Conservation (phyloP, 2,329 filamentous ascomycete species). For the Apiospora koreana region DNA sequence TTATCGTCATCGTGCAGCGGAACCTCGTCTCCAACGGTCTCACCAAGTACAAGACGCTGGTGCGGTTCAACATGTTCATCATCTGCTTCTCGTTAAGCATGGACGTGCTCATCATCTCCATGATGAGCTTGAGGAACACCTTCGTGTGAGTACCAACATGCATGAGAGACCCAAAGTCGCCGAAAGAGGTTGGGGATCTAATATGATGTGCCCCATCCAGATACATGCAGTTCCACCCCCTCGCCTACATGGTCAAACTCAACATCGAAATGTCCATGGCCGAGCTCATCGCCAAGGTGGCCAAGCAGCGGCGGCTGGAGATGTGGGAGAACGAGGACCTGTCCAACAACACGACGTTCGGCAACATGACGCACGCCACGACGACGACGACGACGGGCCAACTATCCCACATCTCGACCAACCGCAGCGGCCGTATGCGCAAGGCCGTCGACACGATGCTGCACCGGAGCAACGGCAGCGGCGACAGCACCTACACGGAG, state of each 20-base stretch:
- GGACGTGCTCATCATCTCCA: slow-evolving; percentile 43
- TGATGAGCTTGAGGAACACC: slow-evolving; percentile 45
- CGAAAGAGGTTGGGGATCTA: background rate
- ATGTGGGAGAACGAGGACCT: background rate
- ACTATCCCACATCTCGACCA: background rate
- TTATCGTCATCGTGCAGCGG: slow-evolving; percentile 45
- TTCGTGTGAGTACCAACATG: slow-evolving; percentile 34
- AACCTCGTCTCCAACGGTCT: slow-evolving; percentile 48
- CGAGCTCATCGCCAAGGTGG: slow-evolving; percentile 45
- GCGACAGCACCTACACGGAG: background rate
- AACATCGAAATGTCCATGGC: slow-evolving; percentile 58
- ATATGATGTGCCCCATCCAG: background rate
- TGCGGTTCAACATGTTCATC: slow-evolving; percentile 47
- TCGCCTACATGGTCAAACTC: slow-evolving; percentile 54
- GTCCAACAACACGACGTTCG: background rate
- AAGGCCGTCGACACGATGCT: background rate
- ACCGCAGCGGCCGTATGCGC: background rate
- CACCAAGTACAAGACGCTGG: slow-evolving; percentile 47
- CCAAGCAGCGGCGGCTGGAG: background rate
- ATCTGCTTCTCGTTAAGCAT: slow-evolving; percentile 45
- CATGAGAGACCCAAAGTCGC: too few relatives aligned
- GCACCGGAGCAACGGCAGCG: background rate
- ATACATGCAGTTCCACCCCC: slow-evolving; percentile 52
- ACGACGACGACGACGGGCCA: background rate
- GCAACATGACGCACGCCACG: background rate